These are phyloP conservation scores for Wallemia hederae DNA, from an alignment of 1,284 basidiomycete genomes.

Conservation along the genomic window DNA sequence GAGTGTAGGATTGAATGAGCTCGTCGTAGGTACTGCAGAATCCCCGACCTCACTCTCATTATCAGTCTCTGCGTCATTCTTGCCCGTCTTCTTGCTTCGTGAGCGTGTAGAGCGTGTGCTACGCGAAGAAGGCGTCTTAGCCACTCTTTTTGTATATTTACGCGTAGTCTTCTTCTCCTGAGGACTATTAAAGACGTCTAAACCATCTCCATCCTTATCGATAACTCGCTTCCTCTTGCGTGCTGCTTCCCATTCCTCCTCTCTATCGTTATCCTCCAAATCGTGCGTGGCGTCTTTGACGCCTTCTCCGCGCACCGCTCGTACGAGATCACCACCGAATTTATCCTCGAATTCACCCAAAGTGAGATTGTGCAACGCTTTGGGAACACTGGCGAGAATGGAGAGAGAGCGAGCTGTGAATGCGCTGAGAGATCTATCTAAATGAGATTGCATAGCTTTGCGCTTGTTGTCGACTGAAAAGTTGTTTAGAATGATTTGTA, in stretches of 20 bases:
- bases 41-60: no score
- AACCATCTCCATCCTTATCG: not conserved
- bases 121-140: not conserved
- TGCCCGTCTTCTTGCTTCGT: not conserved
- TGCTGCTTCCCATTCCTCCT: conserved; percentile 1
- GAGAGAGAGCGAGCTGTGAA: conserved; percentile 1
- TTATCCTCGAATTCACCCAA: not conserved
- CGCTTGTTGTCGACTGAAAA: not conserved
- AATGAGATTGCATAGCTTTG: not conserved
- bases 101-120: no score
- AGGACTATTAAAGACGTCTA: not conserved
- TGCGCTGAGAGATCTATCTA: not conserved
- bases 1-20: not conserved
- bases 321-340: conserved; percentile 1
- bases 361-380: not conserved
- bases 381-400: not conserved
- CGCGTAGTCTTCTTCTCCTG: not conserved
- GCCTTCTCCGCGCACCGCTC: not conserved
- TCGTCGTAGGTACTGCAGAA: no score
- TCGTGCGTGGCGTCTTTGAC: not conserved
- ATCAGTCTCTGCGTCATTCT: not conserved
- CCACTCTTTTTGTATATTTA: not conserved
- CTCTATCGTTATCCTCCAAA: not conserved
- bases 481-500: not conserved
- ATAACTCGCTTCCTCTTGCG: not conserved